Evolutionary conservation across 2,329 filamentous ascomycete species (phyloP), one percentile per base, ranked within the genome.

Genomic region (Mariannaea sp.): DNA sequence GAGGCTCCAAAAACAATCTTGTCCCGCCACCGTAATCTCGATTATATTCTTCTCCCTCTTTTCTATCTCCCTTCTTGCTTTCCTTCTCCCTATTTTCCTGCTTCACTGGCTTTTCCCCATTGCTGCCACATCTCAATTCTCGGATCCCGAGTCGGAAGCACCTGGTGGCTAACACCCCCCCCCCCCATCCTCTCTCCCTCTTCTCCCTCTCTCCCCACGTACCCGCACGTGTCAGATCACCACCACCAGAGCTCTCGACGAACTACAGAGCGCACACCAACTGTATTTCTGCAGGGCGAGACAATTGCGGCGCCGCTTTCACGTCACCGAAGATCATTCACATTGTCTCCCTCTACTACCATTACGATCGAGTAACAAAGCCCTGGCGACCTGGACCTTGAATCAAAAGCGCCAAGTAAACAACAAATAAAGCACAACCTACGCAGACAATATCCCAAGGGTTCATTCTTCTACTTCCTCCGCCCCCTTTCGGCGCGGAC

Each of bases 71-170:
- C 36, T 40, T 38, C 29, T 19, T 9, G 12, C 41, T 27, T 29
- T 5, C 16, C 29, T 17, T 8, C 7, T 20, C 32, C 14, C 20
- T 22, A 16, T n/a, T 17, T 39, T 20, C 20, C 30, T 29, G 19
- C 29, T 30, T 26, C 17, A 19, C 10, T 27, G 14, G 22, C 38
- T 17, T n/a, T 33, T 17, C n/a, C 13, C 20, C 10, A n/a, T 24
- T 24, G 22, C 22, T 24, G n/a, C n/a, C 36, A 42, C 5, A 10
- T 36, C 42, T 39, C 45, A 12, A 29, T 22, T 30, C 46, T 38
- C 44, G 44, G 50, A 53, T 47, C 33, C 50, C 50, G 50, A 53
- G 33, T 44, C 38, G 44, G 50, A 48, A 53, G 38, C 50, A 20
- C 20, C 38, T 17, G 40, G 7, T n/a, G 32, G 14, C 12, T 32